A percentile compares a stretch with the other conserved stretches of the same genome.
These are phyloP conservation scores for Ichthyophthirius multifiliis DNA, from an alignment of 169 alveolate genomes.

Conservation along the genomic window DNA sequence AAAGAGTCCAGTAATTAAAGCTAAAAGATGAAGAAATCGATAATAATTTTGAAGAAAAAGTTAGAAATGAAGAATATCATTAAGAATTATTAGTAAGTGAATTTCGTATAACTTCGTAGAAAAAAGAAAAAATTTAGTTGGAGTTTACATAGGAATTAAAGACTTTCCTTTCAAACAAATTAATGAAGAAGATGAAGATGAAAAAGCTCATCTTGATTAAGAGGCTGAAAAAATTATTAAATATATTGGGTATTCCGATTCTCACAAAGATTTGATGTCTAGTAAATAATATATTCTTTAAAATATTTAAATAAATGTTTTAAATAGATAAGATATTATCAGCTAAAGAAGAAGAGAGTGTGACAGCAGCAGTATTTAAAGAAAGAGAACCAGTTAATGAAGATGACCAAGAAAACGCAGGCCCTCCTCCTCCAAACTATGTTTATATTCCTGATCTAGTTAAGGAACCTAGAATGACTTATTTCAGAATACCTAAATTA, in stretches of 20 bases:
- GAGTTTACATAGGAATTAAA: constrained; percentile 72
- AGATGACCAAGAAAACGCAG: constrained; percentile 53
- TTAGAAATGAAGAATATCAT: constrained; percentile 57
- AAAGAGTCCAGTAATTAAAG: constrained; percentile 25
- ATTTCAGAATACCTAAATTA: constrained; percentile 72
- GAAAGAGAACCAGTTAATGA: constrained; percentile 57
- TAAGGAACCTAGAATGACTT: constrained; percentile 71
- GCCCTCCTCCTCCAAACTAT: constrained; percentile 41
- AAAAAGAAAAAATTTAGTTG: constrained; percentile 70
- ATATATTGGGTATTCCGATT: constrained; percentile 63
- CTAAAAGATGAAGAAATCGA: constrained; percentile 44
- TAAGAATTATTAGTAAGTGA: constrained; percentile 58
- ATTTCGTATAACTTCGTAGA: constrained; percentile 62
- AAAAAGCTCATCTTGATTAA: constrained; percentile 64
- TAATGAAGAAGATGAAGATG: constrained; percentile 73
- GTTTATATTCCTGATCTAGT: constrained; percentile 75
- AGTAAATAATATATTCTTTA: not conserved
- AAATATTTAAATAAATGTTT: not conserved
- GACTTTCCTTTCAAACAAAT: constrained; percentile 52
- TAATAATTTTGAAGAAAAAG: constrained; percentile 41
- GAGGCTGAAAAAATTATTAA: constrained; percentile 51
- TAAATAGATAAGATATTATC: constrained; percentile 44
- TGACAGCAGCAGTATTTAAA: constrained; percentile 65
- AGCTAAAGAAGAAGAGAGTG: constrained; percentile 51
- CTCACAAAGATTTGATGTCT: constrained; percentile 50